phyloP scores from a whole-genome alignment of 208 protist species.

The Herpetomonas tarakana region DNA sequence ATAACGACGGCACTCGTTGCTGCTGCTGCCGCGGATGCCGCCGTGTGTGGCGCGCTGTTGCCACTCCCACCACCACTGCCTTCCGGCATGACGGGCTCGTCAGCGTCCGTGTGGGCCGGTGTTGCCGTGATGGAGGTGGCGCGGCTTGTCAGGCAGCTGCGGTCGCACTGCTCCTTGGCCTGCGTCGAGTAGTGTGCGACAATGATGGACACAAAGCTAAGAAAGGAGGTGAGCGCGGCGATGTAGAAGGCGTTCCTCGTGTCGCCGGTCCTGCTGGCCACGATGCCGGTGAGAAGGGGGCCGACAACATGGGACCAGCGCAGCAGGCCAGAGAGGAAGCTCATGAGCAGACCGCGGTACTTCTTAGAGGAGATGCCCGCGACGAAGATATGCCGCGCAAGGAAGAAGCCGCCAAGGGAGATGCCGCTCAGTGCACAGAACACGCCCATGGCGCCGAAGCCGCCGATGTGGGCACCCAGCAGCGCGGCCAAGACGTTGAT shows the following conservation, averaged over 20 bases:
- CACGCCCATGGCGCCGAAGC: conserved; percentile 15
- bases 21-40: no score
- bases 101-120: not conserved
- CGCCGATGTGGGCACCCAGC: conserved; percentile 27
- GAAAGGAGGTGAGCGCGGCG: conserved; percentile 20
- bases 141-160: conserved; percentile 5
- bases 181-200: conserved; percentile 3
- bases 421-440: conserved; percentile 68
- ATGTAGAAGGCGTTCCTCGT: conserved; percentile 58
- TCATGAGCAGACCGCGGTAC: conserved; percentile 76
- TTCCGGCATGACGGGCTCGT: conserved; percentile 11
- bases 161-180: conserved; percentile 15
- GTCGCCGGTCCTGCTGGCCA: conserved; percentile 36
- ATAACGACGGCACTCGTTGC: no score
- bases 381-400: conserved; percentile 81
- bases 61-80: not conserved
- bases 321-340: conserved; percentile 70
- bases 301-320: conserved; percentile 78
- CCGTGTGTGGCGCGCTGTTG: not conserved
- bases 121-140: not conserved
- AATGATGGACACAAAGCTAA: conserved; percentile 34
- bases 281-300: conserved; percentile 42
- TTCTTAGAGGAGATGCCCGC: conserved; percentile 52
- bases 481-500: conserved; percentile 34
- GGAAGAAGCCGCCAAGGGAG: conserved; percentile 74